phyloP scores from a whole-genome alignment of 169 alveolate genomes.

The Perkinsus olseni region DNA sequence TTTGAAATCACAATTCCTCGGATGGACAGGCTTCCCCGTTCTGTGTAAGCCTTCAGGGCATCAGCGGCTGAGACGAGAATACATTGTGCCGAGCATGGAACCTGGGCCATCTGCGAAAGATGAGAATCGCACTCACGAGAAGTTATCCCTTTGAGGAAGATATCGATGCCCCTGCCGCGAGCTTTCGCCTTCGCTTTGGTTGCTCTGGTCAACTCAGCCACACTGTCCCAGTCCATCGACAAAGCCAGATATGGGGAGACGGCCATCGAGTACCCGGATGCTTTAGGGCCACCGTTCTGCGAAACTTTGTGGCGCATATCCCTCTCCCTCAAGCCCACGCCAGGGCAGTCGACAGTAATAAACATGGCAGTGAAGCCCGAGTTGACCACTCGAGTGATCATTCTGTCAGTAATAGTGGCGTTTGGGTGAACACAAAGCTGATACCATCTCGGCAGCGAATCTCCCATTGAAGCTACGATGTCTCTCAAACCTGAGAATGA shows the following conservation, averaged over 20 bases:
- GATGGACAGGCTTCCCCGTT: slow-evolving; percentile 1
- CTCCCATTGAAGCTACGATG: neutral
- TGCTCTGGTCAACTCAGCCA: neutral
- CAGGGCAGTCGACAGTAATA: slow-evolving; percentile 42
- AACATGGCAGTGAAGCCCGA: slow-evolving; percentile 30
- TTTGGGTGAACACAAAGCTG: slow-evolving; percentile 22
- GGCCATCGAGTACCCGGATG: neutral
- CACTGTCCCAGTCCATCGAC: neutral
- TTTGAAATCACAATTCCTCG: slow-evolving; percentile 24
- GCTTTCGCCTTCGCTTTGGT: neutral
- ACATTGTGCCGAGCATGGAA: neutral
- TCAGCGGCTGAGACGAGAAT: neutral
- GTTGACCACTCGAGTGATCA: slow-evolving; percentile 27
- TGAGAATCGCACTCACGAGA: neutral
- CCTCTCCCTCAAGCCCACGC: slow-evolving; percentile 30
- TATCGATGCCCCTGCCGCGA: neutral
- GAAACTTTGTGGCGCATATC: slow-evolving; percentile 9
- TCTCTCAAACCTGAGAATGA: neutral
- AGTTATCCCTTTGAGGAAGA: neutral
- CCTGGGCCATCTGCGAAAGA: neutral
- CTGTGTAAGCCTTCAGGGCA: neutral
- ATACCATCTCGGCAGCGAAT: slow-evolving; percentile 2
- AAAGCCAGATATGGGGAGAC: neutral
- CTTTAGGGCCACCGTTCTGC: neutral
- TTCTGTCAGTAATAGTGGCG: slow-evolving; percentile 12